Evolutionary conservation across 176 grass and related monocot genomes (phyloP).

Genomic region (Oryza rufipogon): DNA sequence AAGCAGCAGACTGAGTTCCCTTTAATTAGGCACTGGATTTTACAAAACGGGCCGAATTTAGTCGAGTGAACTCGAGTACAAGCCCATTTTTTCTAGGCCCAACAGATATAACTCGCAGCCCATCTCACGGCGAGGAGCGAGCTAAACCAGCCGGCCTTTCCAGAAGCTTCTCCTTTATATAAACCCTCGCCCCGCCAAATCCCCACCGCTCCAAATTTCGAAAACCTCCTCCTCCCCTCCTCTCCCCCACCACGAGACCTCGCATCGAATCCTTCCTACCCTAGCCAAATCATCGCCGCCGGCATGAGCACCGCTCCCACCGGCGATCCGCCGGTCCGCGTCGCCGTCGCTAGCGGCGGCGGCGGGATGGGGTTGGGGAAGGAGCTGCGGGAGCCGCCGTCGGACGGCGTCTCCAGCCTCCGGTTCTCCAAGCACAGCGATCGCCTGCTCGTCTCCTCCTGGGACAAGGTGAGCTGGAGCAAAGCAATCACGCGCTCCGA

Average conservation of each 20-base stretch:
- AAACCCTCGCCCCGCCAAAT: no score
- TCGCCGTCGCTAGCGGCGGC: neutral
- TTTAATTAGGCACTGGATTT: no score
- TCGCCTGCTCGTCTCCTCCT: slow-evolving; percentile 63
- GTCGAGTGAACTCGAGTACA: no score
- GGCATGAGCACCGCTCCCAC: neutral
- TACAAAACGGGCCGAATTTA: no score
- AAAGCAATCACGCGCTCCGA: no score
- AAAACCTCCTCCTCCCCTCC: neutral
- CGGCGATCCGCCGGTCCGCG: neutral
- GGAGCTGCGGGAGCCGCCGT: slow-evolving; percentile 53
- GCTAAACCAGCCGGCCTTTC: neutral
- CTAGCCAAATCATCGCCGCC: neutral
- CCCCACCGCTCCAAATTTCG: slow-evolving; percentile 12
- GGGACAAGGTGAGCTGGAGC: slow-evolving; percentile 54
- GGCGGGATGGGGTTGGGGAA: slow-evolving; percentile 8
- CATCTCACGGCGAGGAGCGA: neutral
- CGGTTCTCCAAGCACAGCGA: slow-evolving; percentile 70
- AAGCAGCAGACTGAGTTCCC: no score
- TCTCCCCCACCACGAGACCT: slow-evolving; percentile 17
- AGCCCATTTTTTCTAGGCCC: neutral
- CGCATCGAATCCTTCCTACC: slow-evolving; percentile 7
- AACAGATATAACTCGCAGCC: neutral
- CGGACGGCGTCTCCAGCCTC: slow-evolving; percentile 65
- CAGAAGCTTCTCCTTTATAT: neutral